Conservation (phyloP, 805 yeast genomes). For the Saturnispora ahearnii region DNA sequence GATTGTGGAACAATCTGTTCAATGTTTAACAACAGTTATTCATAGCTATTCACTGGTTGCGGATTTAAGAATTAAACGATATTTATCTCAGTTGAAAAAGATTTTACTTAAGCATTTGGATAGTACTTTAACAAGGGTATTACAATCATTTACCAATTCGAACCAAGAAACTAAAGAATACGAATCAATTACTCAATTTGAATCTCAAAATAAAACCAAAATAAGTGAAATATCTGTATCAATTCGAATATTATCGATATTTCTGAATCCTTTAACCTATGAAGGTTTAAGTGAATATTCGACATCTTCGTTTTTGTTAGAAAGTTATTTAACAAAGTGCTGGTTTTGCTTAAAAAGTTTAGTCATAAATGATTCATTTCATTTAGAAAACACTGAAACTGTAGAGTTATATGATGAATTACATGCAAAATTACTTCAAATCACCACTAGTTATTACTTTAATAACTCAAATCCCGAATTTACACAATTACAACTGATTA, state of each 20-base stretch:
- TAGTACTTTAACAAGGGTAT: conserved; percentile 16
- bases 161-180: conserved; percentile 8
- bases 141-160: conserved; percentile 22
- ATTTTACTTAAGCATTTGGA: conserved; percentile 18
- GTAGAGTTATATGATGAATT: conserved; percentile 21
- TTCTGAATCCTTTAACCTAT: conserved; percentile 19
- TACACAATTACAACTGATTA: conserved; percentile 14
- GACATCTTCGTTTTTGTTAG: conserved; percentile 17
- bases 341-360: conserved; percentile 29
- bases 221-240: conserved; percentile 22
- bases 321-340: conserved; percentile 20
- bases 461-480: conserved; percentile 15
- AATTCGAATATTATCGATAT: conserved; percentile 20
- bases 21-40: conserved; percentile 19
- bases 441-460: conserved; percentile 16
- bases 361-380: conserved; percentile 20
- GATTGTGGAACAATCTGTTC: conserved; percentile 18
- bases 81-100: conserved; percentile 17
- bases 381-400: conserved; percentile 9
- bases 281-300: conserved; percentile 16
- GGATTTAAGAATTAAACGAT: conserved; percentile 18
- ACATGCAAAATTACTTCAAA: conserved; percentile 20
- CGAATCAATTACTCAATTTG: conserved; percentile 14
- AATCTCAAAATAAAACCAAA: conserved; percentile 15
- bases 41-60: conserved; percentile 16